Evolutionary conservation across 108 stramenopile species (phyloP), one percentile per base, ranked within the genome.

Genomic region (Mayamaea pseudoterrestris): DNA sequence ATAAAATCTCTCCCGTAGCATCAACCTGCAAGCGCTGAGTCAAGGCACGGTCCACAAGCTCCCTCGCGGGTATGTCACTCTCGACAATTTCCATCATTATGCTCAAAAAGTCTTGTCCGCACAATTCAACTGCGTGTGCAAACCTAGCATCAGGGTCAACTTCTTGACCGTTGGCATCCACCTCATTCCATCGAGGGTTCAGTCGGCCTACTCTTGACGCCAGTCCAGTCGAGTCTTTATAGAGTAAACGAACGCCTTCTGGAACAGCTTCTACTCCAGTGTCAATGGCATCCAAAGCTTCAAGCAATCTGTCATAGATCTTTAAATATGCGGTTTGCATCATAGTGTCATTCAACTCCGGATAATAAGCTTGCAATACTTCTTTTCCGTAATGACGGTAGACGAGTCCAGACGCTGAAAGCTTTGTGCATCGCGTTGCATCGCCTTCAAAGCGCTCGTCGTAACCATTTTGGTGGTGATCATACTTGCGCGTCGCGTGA

Each of bases 281-380:
- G 69, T 99, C 98, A 49, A 96, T 95, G 21, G 91, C 98, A 71
- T 99, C 98, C 27, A 99, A 63, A n/a, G 92, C 87, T 75, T 96
- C 94, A 45, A 97, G 62, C 43, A 99, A 83, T 24, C 68, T 59
- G 50, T 93, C 51, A 59, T 96, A 95, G 48, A 93, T 61, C 57
- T 81, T 84, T 31, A 27, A 46, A 59, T 73, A 93, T 2, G 76
- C 71, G 45, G 71, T 28, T 1, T 83, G 68, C 13, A 91, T 8
- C 46, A 73, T 53, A 6, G 74, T 66, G 0, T 68, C 64, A 1
- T 45, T 51, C 23, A 83, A 50, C 11, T 29, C 44, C 0, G 91
- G 91, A 58, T 88, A 86, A 48, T 73, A 70, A 7, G 71, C 59
- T 23, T 40, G 16, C 14, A 96, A 79, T 22, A 99, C 82, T 11